These are phyloP conservation scores for Pseudogymnoascus sp. DNA, from an alignment of 2,329 filamentous ascomycete species.

Conservation along the genomic window DNA sequence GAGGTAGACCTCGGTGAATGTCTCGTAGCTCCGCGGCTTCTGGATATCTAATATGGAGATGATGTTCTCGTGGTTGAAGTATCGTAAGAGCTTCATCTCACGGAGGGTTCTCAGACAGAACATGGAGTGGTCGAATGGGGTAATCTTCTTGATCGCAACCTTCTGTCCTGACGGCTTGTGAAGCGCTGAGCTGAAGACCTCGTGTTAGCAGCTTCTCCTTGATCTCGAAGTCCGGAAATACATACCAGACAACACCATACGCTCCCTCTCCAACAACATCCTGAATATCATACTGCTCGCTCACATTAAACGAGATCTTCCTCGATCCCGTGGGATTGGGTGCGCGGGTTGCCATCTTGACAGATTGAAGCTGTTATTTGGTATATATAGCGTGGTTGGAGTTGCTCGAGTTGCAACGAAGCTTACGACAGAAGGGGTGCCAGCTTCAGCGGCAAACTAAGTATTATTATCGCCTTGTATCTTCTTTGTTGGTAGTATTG, in stretches of 20 bases:
- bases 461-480: neutral
- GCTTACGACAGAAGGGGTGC: neutral
- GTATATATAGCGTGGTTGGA: neutral
- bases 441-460: slow-evolving; percentile 4
- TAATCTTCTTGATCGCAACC: slow-evolving; percentile 99
- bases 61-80: slow-evolving; percentile 99
- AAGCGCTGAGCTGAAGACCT: slow-evolving; percentile 68
- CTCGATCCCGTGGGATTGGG: slow-evolving; percentile 51
- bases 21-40: slow-evolving; percentile 91
- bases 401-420: neutral
- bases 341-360: slow-evolving; percentile 40
- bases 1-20: slow-evolving; percentile 95
- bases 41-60: slow-evolving; percentile 99
- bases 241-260: slow-evolving; percentile 96
- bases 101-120: slow-evolving; percentile 93
- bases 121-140: slow-evolving; percentile 98
- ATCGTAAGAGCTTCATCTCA: slow-evolving; percentile 97
- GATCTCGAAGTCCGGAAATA: slow-evolving; percentile 15
- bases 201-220: neutral
- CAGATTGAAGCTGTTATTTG: neutral
- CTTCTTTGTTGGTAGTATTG: neutral
- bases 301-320: slow-evolving; percentile 99
- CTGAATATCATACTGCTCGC: slow-evolving; percentile 98
- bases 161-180: slow-evolving; percentile 98
- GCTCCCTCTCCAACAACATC: slow-evolving; percentile 98